Conservation (phyloP, 148 eudicot species). For the Vaccinium vitisidaea region DNA sequence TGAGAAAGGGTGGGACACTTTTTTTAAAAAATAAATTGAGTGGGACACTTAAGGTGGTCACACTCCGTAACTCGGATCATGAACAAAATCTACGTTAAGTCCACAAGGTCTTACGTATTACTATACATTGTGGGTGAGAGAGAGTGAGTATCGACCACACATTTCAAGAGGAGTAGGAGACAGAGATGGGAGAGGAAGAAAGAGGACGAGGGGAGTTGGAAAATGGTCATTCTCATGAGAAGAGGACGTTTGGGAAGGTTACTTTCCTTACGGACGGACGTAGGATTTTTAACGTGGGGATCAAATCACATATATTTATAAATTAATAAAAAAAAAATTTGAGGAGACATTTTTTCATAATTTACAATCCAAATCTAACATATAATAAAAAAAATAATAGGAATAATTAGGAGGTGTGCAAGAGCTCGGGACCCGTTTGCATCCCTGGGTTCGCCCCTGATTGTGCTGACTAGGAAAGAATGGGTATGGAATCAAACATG, state of each 20-base stretch:
- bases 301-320: too few relatives aligned
- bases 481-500: conserved; percentile 21
- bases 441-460: too few relatives aligned
- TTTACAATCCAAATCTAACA: too few relatives aligned
- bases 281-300: too few relatives aligned
- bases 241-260: conserved; percentile 35
- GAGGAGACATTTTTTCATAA: too few relatives aligned
- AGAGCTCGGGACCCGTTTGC: too few relatives aligned
- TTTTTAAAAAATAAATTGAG: too few relatives aligned
- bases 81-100: conserved; percentile 3
- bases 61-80: not conserved
- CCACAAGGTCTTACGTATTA: not conserved
- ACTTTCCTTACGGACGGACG: not conserved
- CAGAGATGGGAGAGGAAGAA: conserved; percentile 35
- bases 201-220: conserved; percentile 41
- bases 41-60: not conserved
- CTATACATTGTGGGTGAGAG: not conserved
- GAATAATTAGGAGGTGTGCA: too few relatives aligned
- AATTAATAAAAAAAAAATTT: too few relatives aligned
- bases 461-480: conserved; percentile 24
- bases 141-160: conserved; percentile 46
- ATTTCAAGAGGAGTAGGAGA: conserved; percentile 50
- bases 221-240: conserved; percentile 54
- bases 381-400: too few relatives aligned
- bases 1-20: too few relatives aligned